Base-by-base conservation (phyloP, 805 yeast genomes). In the Saccharomycopsis lassenensis region DNA sequence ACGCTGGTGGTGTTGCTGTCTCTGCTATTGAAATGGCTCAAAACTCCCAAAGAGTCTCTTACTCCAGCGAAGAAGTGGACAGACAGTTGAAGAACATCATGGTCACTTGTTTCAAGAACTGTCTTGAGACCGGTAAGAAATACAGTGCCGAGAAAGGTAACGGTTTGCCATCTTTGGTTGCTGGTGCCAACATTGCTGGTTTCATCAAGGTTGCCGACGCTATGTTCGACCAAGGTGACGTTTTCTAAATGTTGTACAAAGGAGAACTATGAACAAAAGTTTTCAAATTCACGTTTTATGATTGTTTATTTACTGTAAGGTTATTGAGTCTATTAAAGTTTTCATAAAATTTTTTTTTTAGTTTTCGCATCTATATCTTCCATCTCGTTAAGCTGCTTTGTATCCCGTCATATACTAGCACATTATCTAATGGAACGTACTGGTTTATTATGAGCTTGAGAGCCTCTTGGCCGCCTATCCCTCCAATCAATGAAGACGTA, bases 21-120 rank as follows among this genome's bases (percentile, higher is more conserved):
- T 85, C 95, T 42, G 97, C 96, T 58, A 74, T 89, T 50, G 98
- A 89, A 73, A 91, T 89, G 98, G 96, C 97, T 48, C 98, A 89
- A 71, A 91, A 89, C 83, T 84, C 96, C 41, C 93, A 81, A 61
- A 82, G 96, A 71, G 74, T 77, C 49, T 63, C 66, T 49, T 91
- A 97, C 96, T 73, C 94, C 46, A 52, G 77, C 43, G 95, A 86
- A 70, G 85, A 84, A 67, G 97, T 89, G 52, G 97, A 89, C 63
- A 59, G 62, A 46, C 86, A 83, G 65, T 76, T 89, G 59, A 85
- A 86, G 77, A 72, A 71, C 58, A 89, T 91, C 62, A 89, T 89
- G 97, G 69, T 77, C 60, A 76, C 71, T 59, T 84, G 95, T 69
- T 89, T 89, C 76, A 69, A 83, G 61, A 82, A 77, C 72, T 89